Percentiles rank a stretch among this genome's conserved stretches.
Conservation (phyloP, 2,329 filamentous ascomycete genomes). For the Beauveria sp. region DNA sequence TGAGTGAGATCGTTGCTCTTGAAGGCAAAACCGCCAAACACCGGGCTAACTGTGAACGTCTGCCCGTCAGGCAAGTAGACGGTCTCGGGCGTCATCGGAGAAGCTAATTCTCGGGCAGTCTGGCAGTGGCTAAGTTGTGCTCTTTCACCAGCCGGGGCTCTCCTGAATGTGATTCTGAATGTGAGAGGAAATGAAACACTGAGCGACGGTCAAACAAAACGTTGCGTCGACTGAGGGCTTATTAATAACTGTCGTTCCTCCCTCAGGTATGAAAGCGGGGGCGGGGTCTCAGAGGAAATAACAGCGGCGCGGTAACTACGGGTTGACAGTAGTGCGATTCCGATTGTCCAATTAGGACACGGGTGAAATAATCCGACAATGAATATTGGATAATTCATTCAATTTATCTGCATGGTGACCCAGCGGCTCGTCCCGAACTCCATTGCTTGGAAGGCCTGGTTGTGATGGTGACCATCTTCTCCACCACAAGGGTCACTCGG, state of each 20-base stretch:
- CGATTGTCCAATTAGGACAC: background rate
- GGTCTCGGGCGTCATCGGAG: conserved; percentile 31
- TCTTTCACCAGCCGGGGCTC: background rate
- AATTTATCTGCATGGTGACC: background rate
- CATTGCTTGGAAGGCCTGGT: background rate
- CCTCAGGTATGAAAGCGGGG: conserved; percentile 2
- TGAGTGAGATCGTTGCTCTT: conserved; percentile 68
- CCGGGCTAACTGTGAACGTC: conserved; percentile 69
- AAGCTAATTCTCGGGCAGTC: background rate
- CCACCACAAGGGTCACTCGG: background rate
- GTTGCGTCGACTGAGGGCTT: background rate
- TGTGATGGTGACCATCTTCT: background rate
- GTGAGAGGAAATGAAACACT: background rate
- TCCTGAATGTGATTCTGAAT: background rate
- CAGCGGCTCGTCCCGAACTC: conserved; percentile 7
- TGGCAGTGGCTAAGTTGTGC: background rate
- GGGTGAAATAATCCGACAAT: background rate
- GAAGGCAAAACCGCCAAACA: conserved; percentile 90
- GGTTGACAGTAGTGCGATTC: background rate
- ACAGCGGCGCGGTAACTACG: background rate
- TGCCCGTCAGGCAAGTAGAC: conserved; percentile 83
- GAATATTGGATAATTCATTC: background rate
- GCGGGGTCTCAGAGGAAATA: conserved; percentile 5
- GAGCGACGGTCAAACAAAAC: background rate
- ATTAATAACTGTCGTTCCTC: background rate